Evolutionary conservation across 1,284 basidiomycete species (phyloP), one percentile per base, ranked within the genome.

Genomic region (Irpex rosettiformis): DNA sequence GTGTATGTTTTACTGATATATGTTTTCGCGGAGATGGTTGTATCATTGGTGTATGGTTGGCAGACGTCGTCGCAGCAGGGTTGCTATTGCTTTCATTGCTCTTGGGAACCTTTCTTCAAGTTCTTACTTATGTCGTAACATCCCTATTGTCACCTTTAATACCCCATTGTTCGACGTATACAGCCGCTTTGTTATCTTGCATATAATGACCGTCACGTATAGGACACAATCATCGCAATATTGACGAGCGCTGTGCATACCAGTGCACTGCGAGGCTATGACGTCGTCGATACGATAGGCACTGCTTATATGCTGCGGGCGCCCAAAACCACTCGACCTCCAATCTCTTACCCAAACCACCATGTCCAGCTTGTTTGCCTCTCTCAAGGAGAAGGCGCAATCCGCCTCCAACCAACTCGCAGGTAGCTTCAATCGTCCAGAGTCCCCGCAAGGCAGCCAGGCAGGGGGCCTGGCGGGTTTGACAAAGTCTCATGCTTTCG

Each of bases 381-480:
- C 81, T 56, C 73, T 91, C 63, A 84, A 86, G 45, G 87, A 87
- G 69, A 91, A 89, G 71, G 89, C 88, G 1, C 87, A 89, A 70
- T 81, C 70, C 27, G 87, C 86, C 4, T 77, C 89, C 58, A 82
- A 82, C 80, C 53, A 77, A 75, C 74, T 21, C 67, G 8, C 22
- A 8, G 21, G 48, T 73, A 63, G 79, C 75, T 64, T 56, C 21
- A 33, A 30, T 7, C 42, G 58, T 8, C n/a, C 49, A n/a, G 55
- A 62, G 16, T 51, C 48, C 8, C 24, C 13, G 6, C 48, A 25
- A 51, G 48, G 22, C 48, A 3, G 40, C 51, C 37, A 52, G 61
- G 27, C 48, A 8, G 43, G 64, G 1, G 62, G 64, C 40, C 21
- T 60, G 22, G 58, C 65, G 42, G 61, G 64, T 28, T 61, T 67